Evolutionary conservation across 805 yeast species (phyloP), one percentile per base, ranked within the genome.

Genomic region (Zygosaccharomyces gambellarensis): DNA sequence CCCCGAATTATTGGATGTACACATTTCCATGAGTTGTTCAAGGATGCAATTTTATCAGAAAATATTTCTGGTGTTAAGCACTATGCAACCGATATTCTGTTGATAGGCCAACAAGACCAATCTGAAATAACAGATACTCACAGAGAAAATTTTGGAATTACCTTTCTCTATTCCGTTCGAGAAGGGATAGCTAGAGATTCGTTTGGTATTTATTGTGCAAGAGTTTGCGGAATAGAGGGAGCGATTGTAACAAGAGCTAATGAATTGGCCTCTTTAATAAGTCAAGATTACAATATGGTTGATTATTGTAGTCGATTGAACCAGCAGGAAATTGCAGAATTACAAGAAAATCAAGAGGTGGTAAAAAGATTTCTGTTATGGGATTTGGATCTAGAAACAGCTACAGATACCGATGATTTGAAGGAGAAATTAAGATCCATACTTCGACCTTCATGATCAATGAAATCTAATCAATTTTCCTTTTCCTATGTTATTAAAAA

Each of bases 1-100:
- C 63, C 71, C 0, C 55, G 69, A 44, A 58, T 65, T 0, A 39
- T 76, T 1, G 59, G 71, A 1, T 69, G 75, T 5, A 75, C 79
- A 0, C 79, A 77, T 61, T 73, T 71, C 50, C 73, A 70, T 55
- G 78, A 72, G 45, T 51, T 75, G 5, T 72, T 75, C 39, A 55
- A 60, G 11, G 50, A 58, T 0, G 56, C 62, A 1, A 39, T 67
- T 0, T 38, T 71, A 3, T 36, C 62, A 0, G 47, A 48, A 8
- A n/a, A 47, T 0, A 43, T 53, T 9, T 45, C 52, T 0, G 62
- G 61, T 1, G 55, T 71, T 2, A 56, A 53, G n/a, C 71, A 68
- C 50, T 67, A 63, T 55, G 67, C 66, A 25, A 72, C 74, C 59
- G 68, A 71, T 36, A 62, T 73, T 3, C 21, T 64, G 6, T 51